Evolutionary conservation across 1,284 basidiomycete species (phyloP).

Genomic region (Puccinia novopanici): DNA sequence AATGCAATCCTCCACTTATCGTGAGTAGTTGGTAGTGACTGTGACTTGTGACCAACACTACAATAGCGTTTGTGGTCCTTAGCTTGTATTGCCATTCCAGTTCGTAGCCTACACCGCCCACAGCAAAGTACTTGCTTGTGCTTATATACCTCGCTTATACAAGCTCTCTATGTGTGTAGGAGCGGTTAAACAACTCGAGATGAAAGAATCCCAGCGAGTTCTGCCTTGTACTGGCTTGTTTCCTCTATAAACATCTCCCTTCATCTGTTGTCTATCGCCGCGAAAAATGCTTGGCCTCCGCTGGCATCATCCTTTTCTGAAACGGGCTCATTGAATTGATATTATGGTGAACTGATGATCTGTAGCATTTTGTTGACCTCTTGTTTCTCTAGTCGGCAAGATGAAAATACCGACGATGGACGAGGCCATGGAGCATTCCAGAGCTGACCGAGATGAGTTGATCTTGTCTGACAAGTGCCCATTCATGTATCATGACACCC

Average conservation of each 20-base stretch:
- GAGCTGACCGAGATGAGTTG: conserved; percentile 14
- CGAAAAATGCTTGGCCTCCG: neutral
- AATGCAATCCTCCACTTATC: too few species aligned
- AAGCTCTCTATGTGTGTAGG: too few species aligned
- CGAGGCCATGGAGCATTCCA: conserved; percentile 30
- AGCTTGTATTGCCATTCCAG: too few species aligned
- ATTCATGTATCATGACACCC: conserved; percentile 40
- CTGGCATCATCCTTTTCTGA: neutral
- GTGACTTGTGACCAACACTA: too few species aligned
- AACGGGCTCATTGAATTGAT: neutral
- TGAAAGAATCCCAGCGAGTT: too few species aligned
- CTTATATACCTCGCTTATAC: too few species aligned
- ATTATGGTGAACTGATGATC: neutral
- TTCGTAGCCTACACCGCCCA: too few species aligned
- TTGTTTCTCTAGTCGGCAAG: neutral
- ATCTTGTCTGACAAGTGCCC: conserved; percentile 6
- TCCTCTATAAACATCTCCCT: neutral
- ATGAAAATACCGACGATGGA: conserved; percentile 29
- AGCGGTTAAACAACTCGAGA: too few species aligned
- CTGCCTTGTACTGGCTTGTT: too few species aligned
- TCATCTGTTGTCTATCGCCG: neutral
- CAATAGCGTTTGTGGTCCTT: too few species aligned
- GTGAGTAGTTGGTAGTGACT: too few species aligned
- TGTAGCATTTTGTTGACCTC: neutral
- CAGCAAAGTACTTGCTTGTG: too few species aligned